Percentiles rank a stretch among this genome's conserved stretches.
Conservation (phyloP, 1,284 basidiomycete genomes). For the Melanopsichium pennsylvanicum region DNA sequence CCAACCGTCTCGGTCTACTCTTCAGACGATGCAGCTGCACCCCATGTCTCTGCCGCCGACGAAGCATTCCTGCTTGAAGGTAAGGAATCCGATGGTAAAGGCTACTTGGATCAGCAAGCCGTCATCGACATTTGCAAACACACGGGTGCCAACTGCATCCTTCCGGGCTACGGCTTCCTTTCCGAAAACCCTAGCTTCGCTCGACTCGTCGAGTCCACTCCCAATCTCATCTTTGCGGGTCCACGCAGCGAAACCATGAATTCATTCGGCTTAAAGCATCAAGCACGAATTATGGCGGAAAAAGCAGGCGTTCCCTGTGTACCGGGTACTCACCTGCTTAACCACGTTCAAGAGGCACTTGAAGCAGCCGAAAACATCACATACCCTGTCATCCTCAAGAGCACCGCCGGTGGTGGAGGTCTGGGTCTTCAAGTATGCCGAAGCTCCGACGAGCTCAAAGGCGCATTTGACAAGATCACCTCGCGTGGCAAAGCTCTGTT, state of each 20-base stretch:
- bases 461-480: conserved; percentile 67
- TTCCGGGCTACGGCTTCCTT: conserved; percentile 76
- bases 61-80: conserved; percentile 15
- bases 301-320: conserved; percentile 71
- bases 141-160: conserved; percentile 65
- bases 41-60: conserved; percentile 65
- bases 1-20: conserved; percentile 72
- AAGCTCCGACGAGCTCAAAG: conserved; percentile 67
- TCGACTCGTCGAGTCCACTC: conserved; percentile 67
- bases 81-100: conserved; percentile 68
- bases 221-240: conserved; percentile 73
- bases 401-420: conserved; percentile 77
- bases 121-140: conserved; percentile 23
- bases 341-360: conserved; percentile 67
- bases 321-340: conserved; percentile 69
- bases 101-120: conserved; percentile 27
- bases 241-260: conserved; percentile 71
- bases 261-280: conserved; percentile 74
- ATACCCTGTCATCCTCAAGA: conserved; percentile 76
- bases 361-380: conserved; percentile 70
- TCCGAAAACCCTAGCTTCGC: conserved; percentile 68
- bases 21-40: conserved; percentile 70
- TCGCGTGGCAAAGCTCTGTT: conserved; percentile 67
- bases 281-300: conserved; percentile 70
- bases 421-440: conserved; percentile 75